These are phyloP conservation scores for Camellia oleifera DNA, from an alignment of 179 eudicot species.

Conservation along the genomic window DNA sequence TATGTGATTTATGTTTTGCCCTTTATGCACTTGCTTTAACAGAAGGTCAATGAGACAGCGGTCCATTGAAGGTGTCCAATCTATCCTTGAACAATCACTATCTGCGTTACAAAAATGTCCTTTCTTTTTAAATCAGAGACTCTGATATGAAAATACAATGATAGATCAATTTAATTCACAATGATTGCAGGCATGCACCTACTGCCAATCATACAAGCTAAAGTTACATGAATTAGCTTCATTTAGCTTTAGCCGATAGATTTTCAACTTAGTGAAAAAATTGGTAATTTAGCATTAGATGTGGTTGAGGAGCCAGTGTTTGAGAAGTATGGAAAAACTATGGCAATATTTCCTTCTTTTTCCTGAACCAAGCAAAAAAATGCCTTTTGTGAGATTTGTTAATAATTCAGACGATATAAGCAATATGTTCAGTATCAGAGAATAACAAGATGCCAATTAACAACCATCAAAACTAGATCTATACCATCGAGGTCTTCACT, in stretches of 20 bases:
- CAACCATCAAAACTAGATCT: neutral
- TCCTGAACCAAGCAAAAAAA: too few relatives aligned
- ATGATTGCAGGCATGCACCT: neutral
- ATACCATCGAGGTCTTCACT: neutral
- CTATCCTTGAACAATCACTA: neutral
- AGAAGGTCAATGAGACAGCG: slow-evolving; percentile 13
- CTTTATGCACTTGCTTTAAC: slow-evolving; percentile 11
- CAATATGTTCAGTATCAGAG: too few relatives aligned
- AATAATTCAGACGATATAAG: too few relatives aligned
- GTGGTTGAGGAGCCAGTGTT: neutral
- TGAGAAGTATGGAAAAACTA: neutral
- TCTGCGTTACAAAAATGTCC: slow-evolving; percentile 6
- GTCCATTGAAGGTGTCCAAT: slow-evolving; percentile 14
- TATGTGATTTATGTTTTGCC: neutral
- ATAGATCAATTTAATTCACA: neutral
- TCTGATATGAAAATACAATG: slow-evolving; percentile 1
- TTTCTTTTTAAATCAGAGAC: neutral
- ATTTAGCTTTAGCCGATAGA: neutral
- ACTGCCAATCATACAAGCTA: neutral
- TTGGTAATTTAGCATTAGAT: neutral
- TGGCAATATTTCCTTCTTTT: too few relatives aligned
- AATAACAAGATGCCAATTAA: neutral
- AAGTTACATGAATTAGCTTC: neutral
- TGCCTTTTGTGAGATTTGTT: too few relatives aligned
- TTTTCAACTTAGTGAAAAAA: neutral